Evolutionary conservation across 2,329 filamentous ascomycete species (phyloP), one percentile per base, ranked within the genome.

Genomic region (Ustilaginoidea virens): DNA sequence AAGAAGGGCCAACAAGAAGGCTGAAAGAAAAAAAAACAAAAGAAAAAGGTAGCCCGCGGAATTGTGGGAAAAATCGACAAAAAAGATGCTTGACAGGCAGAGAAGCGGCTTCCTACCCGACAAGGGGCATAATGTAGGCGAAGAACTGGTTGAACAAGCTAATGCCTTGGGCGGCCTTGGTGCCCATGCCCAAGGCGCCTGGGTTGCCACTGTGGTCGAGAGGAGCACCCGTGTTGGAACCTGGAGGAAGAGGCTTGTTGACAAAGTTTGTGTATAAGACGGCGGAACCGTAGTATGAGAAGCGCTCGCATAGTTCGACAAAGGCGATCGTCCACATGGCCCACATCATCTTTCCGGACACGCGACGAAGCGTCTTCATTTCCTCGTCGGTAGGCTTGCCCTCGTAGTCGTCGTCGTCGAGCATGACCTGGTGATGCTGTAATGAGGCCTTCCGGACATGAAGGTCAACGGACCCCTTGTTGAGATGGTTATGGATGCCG

Each of bases 261-360:
- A 76, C 64, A 43, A 71, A 77, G 52, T 76, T 76, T 46, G 69
- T 70, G 67, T 75, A 80, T 17, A 80, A 60, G 18, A 74, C 63
- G 24, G 69, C 66, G 4, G 73, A 74, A 31, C 78, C 79, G 44
- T 83, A 82, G 66, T 81, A 85, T 10, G 73, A 77, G 54, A 80
- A 81, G 27, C 78, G 73, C 55, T 85, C 79, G 55, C 74, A 80
- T 32, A 81, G 56, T 52, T 85, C 79, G 34, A 79, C 69, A 36
- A 81, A 72, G 27, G 74, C 76, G 34, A 85, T 69, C 16, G 71
- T 74, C 53, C 72, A 83, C 33, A 75, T 66, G 31, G 63, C 56
- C 63, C 66, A 73, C 27, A 73, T 71, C 35, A 83, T 68, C 44
- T 61, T 62, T 36, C 70, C 74, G 9, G 72, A 68, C 14, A 79